Percentiles rank a stretch among this genome's conserved stretches.
These are phyloP conservation scores for Pseudogymnoascus sp. DNA, from an alignment of 2,329 filamentous ascomycete genomes.

Conservation along the genomic window DNA sequence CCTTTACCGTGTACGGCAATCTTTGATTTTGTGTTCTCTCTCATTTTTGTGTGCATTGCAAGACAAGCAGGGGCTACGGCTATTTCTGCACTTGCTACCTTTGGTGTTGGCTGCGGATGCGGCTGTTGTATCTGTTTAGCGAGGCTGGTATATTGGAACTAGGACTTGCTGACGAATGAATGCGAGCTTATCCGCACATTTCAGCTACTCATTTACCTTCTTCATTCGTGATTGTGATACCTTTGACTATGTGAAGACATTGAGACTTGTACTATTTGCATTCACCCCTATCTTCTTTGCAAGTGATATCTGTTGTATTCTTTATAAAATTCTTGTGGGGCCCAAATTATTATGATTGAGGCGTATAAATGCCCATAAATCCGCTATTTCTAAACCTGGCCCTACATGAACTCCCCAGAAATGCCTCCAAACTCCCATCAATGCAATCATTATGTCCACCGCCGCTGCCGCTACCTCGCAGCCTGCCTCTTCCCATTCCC, in stretches of 20 bases:
- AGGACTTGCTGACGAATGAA: constrained; percentile 6
- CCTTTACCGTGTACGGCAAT: neutral
- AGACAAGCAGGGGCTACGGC: constrained; percentile 6
- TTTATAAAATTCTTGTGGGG: neutral
- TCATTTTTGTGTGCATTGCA: constrained; percentile 7
- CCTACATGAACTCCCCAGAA: neutral
- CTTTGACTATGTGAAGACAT: neutral
- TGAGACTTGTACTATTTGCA: neutral
- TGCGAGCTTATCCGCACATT: constrained; percentile 4
- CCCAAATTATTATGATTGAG: neutral
- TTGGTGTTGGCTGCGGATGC: constrained; percentile 3
- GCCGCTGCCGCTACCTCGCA: neutral
- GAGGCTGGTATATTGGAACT: constrained; percentile 7
- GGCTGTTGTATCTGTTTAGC: constrained; percentile 7
- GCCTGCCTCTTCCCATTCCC: neutral
- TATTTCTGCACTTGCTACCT: constrained; percentile 6
- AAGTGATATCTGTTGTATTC: neutral
- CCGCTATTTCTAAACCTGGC: neutral
- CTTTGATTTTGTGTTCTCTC: constrained; percentile 7
- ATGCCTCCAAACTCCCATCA: neutral
- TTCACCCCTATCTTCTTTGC: neutral
- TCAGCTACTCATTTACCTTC: neutral
- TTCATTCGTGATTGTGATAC: neutral
- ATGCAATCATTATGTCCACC: neutral
- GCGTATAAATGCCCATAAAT: neutral